phyloP scores from a whole-genome alignment of 306 rosid species.

The Erythrophleum fordii region DNA sequence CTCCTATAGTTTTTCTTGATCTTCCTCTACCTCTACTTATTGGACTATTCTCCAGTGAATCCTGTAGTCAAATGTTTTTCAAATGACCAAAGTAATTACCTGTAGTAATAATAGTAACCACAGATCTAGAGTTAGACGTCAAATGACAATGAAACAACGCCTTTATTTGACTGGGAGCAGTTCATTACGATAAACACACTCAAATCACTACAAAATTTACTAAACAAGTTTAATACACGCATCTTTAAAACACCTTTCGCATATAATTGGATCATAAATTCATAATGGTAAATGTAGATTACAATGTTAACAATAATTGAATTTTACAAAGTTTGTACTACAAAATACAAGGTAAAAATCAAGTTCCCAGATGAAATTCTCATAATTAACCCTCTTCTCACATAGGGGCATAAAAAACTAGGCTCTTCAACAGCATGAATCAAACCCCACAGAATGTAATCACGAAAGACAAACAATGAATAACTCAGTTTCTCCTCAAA shows the following conservation, averaged over 20 bases:
- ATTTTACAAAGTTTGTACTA: conserved; percentile 13
- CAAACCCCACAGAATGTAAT: conserved; percentile 32
- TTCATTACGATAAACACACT: conserved; percentile 8
- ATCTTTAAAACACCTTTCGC: neutral
- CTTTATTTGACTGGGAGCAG: neutral
- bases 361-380: neutral
- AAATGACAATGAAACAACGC: neutral
- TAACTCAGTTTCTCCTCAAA: neutral
- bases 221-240: neutral
- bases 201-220: conserved; percentile 33
- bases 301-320: neutral
- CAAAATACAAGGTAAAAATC: neutral
- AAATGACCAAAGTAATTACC: neutral
- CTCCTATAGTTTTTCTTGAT: too few species aligned
- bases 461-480: conserved; percentile 7
- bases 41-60: neutral
- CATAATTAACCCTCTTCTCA: neutral
- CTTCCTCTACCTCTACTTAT: too few species aligned
- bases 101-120: neutral
- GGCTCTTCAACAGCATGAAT: conserved; percentile 22
- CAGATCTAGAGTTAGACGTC: conserved; percentile 10
- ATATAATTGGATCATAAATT: neutral
- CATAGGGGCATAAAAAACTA: neutral
- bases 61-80: neutral
- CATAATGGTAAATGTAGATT: conserved; percentile 15